Evolutionary conservation across 2,329 filamentous ascomycete species (phyloP).

Genomic region (Exophiala calicioides): DNA sequence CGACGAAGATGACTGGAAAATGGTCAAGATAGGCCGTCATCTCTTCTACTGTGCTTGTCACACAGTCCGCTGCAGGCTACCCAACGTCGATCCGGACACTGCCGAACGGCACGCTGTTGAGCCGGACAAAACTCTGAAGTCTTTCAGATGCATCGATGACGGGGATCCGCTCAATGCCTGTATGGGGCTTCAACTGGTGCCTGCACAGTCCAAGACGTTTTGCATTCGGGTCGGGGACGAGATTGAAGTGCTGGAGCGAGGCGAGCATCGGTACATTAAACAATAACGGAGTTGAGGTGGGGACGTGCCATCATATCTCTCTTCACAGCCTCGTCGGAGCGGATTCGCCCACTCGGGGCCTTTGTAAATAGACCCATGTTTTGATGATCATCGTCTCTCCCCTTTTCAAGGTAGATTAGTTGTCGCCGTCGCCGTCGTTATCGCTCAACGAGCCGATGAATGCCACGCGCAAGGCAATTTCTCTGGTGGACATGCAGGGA

Average conservation of each 20-base stretch:
- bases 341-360: no score
- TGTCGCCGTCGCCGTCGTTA: no score
- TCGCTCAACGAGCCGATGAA: no score
- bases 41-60: constrained; percentile 27
- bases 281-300: constrained; percentile 14
- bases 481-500: no score
- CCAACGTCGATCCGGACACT: constrained; percentile 60
- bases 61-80: constrained; percentile 59
- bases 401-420: no score
- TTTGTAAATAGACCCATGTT: no score
- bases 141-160: constrained; percentile 53
- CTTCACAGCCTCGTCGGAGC: no score
- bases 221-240: constrained; percentile 41
- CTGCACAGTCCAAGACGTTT: constrained; percentile 29
- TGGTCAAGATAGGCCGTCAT: constrained; percentile 45
- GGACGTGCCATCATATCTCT: background rate
- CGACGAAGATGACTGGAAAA: constrained; percentile 60
- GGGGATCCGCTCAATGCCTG: constrained; percentile 52
- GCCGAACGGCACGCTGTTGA: constrained; percentile 51
- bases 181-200: constrained; percentile 54
- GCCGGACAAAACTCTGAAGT: constrained; percentile 52
- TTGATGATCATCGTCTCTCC: no score
- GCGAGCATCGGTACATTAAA: constrained; percentile 48
- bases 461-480: no score
- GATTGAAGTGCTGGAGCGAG: constrained; percentile 44